Conservation (phyloP, 192 early-diverging fungal species). For the Podila epigama region DNA sequence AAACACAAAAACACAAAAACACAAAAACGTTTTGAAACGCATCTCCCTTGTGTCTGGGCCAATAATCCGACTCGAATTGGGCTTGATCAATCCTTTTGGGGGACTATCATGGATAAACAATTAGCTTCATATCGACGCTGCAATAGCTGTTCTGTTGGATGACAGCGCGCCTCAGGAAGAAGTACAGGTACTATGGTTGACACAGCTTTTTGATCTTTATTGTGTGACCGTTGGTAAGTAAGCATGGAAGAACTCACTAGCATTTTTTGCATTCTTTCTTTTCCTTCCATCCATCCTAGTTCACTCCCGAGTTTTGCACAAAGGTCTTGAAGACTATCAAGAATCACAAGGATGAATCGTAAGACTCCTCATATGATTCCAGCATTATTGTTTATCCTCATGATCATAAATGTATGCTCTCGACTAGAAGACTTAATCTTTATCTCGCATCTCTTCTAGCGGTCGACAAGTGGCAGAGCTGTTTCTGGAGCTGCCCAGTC, state of each 20-base stretch:
- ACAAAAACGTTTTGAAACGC: no score
- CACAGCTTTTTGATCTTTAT: no score
- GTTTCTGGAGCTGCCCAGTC: slow-evolving; percentile 77
- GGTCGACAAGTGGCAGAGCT: slow-evolving; percentile 67
- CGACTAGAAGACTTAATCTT: neutral
- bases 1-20: no score
- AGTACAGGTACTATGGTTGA: slow-evolving; percentile 24
- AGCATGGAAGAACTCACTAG: neutral
- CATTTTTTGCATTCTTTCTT: neutral
- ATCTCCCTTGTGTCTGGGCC: no score
- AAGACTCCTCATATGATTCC: neutral
- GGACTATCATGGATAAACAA: neutral
- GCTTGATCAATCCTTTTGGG: neutral
- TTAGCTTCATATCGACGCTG: slow-evolving; percentile 36
- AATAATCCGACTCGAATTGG: neutral
- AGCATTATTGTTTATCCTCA: no score
- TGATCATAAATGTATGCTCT: neutral
- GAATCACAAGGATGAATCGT: slow-evolving; percentile 43
- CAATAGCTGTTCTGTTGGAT: slow-evolving; percentile 24
- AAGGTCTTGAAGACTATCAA: slow-evolving; percentile 35
- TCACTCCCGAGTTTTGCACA: slow-evolving; percentile 30
- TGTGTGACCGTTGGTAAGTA: neutral
- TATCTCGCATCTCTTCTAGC: slow-evolving; percentile 1
- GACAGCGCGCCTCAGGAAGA: slow-evolving; percentile 28
- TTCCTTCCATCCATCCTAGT: slow-evolving; percentile 17